phyloP scores from a whole-genome alignment of 148 eudicot genomes.

The Heliamphora exappendiculata region DNA sequence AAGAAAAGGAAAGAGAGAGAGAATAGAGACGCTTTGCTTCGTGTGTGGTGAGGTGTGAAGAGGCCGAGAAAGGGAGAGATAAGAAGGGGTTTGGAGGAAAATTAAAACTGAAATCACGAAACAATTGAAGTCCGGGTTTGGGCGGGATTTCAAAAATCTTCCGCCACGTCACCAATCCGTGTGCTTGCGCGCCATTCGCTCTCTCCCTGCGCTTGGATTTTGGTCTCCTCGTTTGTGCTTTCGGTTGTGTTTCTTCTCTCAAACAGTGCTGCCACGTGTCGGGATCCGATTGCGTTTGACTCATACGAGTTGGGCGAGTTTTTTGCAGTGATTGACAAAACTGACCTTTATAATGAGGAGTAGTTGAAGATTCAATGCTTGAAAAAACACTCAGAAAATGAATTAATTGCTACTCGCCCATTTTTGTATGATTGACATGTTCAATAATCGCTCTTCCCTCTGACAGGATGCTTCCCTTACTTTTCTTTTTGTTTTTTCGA shows the following conservation, averaged over 20 bases:
- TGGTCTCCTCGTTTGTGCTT: constrained; percentile 17
- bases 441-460: neutral
- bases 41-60: neutral
- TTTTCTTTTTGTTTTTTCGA: too few species aligned
- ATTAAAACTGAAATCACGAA: constrained; percentile 10
- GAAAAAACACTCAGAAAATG: neutral
- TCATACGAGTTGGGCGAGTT: neutral
- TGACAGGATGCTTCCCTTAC: too few species aligned
- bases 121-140: constrained; percentile 21
- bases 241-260: constrained; percentile 16
- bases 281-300: neutral
- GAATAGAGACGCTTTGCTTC: neutral
- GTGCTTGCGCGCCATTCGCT: neutral
- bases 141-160: constrained; percentile 25
- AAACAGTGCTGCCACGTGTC: neutral
- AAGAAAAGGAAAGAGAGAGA: neutral
- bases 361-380: neutral
- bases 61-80: constrained; percentile 4
- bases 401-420: neutral
- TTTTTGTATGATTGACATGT: neutral
- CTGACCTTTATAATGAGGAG: neutral
- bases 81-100: constrained; percentile 7
- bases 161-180: constrained; percentile 23
- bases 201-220: neutral
- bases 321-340: neutral